Conservation (phyloP, 345 rosid species). For the Citrus sp. region DNA sequence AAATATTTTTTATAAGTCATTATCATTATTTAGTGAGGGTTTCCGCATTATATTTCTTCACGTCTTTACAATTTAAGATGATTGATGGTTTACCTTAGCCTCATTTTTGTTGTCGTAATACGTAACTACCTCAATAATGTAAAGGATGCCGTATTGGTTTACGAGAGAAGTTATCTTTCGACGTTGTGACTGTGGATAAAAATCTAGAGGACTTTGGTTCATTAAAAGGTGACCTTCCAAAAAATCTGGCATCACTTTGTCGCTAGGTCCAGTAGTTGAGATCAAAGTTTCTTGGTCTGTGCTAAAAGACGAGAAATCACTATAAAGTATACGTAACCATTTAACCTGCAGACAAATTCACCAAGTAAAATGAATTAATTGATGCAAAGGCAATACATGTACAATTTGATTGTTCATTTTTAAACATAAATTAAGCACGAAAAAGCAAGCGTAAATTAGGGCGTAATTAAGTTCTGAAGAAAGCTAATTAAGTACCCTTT, state of each 20-base stretch:
- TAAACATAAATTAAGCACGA: neutral
- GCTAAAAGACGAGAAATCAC: slow-evolving; percentile 40
- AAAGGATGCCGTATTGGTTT: slow-evolving; percentile 33
- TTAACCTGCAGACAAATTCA: slow-evolving; percentile 31
- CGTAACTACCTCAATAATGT: slow-evolving; percentile 42
- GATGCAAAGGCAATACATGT: neutral
- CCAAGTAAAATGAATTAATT: neutral
- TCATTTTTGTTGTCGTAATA: slow-evolving; percentile 23
- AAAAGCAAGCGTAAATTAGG: neutral
- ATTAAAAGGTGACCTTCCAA: slow-evolving; percentile 54
- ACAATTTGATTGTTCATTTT: neutral
- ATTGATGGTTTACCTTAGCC: neutral
- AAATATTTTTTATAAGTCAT: too few relatives aligned
- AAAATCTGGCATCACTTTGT: slow-evolving; percentile 22
- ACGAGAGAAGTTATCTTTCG: slow-evolving; percentile 33
- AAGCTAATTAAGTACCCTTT: slow-evolving; percentile 30
- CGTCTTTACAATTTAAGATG: too few relatives aligned
- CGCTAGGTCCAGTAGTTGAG: slow-evolving; percentile 29
- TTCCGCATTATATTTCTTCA: too few relatives aligned
- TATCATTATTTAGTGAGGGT: too few relatives aligned
- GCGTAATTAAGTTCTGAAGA: too few relatives aligned
- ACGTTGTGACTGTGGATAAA: slow-evolving; percentile 29
- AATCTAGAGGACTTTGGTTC: slow-evolving; percentile 35
- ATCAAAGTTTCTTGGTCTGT: slow-evolving; percentile 49
- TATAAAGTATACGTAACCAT: slow-evolving; percentile 49